Base-by-base conservation (phyloP, 2,329 filamentous ascomycete genomes). In the Aspergillus transmontanensis region DNA sequence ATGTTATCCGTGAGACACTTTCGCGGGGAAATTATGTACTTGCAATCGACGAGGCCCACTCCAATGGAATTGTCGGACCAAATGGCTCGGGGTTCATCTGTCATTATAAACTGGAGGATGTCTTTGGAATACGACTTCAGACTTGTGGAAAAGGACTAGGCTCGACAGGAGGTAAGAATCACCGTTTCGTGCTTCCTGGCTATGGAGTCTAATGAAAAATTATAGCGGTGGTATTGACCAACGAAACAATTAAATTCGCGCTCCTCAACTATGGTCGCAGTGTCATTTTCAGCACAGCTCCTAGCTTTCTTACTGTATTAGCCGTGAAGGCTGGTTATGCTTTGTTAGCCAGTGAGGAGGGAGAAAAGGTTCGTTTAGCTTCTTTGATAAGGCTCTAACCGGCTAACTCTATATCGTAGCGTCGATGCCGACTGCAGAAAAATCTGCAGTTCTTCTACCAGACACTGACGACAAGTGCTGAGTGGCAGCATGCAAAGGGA, bases 121-220 rank as follows among this genome's bases (percentile, higher is more conserved):
- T 75, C 3, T 66, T 76, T 28, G 69, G 71, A 2, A 64, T 76
- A 12, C 58, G 66, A 6, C 46, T 75, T 32, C 71, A 73, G 46
- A 71, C 69, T 3, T 76, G 55, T 60, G 65, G 70, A 1, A 77
- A 76, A 60, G 73, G 69, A 0, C 45, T 76, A 28, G 67, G 45
- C 0, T 65, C 68, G 3, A 51, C 61, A 14, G 75, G 74, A 43
- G 74, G 74, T 75, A 62, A 51, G 67, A 60, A 10, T 23, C 21
- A 39, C 30, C 12, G 19, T 14, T 6, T 4, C 43, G 23, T 50
- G 2, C 12, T 34, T n/a, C 2, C 4, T 21, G 9, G 5, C 12
- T 9, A 23, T 36, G 23, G 19, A 19, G 2, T 4, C 41, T 61
- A 16, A 61, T 32, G 10, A 21, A 1, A 3, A 11, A 16, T 5